Conservation (phyloP, 2,329 filamentous ascomycete species). For the Erysiphe pulchra region DNA sequence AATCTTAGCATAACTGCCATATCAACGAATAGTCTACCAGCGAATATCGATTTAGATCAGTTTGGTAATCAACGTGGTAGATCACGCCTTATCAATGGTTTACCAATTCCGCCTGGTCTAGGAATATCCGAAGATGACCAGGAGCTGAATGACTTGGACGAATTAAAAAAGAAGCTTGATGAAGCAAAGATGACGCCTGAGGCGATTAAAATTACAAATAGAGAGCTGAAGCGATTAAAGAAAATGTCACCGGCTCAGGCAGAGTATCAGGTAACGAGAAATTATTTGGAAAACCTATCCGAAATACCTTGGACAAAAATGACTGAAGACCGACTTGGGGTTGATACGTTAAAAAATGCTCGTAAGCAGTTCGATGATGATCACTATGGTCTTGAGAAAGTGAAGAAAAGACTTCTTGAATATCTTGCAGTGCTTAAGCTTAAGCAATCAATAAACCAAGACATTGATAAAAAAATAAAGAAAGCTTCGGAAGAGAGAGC, state of each 20-base stretch:
- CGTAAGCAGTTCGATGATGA: slow-evolving; percentile 84
- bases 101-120: slow-evolving; percentile 7
- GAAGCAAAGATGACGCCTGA: slow-evolving; percentile 61
- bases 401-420: slow-evolving; percentile 88
- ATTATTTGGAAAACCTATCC: slow-evolving; percentile 77
- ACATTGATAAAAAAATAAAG: slow-evolving; percentile 55
- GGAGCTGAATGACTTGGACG: slow-evolving; percentile 71
- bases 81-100: slow-evolving; percentile 5
- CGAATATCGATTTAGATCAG: slow-evolving; percentile 28
- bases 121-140: slow-evolving; percentile 34
- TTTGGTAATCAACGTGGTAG: slow-evolving; percentile 17
- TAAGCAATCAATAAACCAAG: slow-evolving; percentile 73
- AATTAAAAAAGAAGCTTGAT: slow-evolving; percentile 69
- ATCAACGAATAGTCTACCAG: slow-evolving; percentile 33
- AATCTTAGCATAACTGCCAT: slow-evolving; percentile 68
- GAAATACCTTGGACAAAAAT: slow-evolving; percentile 79
- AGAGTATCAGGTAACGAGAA: slow-evolving; percentile 80
- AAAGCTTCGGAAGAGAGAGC: slow-evolving; percentile 32
- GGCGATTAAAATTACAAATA: slow-evolving; percentile 68
- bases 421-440: slow-evolving; percentile 90
- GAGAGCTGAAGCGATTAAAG: slow-evolving; percentile 64
- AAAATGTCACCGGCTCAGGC: slow-evolving; percentile 95
- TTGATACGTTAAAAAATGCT: slow-evolving; percentile 51
- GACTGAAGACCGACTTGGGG: slow-evolving; percentile 67
- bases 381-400: slow-evolving; percentile 86